Base-by-base conservation (phyloP, 2,329 filamentous ascomycete genomes). In the Trichoderma citrinoviride region DNA sequence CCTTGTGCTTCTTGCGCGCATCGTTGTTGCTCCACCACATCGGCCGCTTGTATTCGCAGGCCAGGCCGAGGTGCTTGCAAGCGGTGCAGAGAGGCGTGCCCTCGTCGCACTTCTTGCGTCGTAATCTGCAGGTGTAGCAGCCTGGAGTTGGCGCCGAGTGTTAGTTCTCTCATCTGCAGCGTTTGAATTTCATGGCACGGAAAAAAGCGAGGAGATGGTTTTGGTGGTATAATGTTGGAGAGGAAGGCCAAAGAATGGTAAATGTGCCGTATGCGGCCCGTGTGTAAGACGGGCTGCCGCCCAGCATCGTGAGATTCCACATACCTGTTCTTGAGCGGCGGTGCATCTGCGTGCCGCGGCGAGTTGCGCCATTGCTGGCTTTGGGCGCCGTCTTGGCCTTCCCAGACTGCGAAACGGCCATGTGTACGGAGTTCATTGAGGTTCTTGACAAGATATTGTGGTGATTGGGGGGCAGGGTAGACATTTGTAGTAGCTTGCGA, bases 11-110 rank as follows among this genome's bases (percentile, higher is more conserved):
- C 72, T 90, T 87, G 71, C 95, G 85, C 74, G 90, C 87, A 68
- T 97, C 93, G 74, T 91, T 90, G 83, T 95, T 97, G 79, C 90
- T 91, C 95, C 95, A 99, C 95, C 95, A 99, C 80, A 91, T 87
- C 43, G 95, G 95, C 74, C 93, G 84, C 84, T 96, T 97, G 82
- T 98, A 99, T 82, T 98, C 93, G 81, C 95, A 99, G 73, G 85
- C 84, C 65, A 99, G 84, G 61, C 91, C 90, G 64, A 99, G 88
- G 74, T 87, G 83, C 71, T 86, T 87, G 83, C 87, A 89, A 67
- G 87, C 87, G 17, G 85, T 83, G 81, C 87, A 89, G 72, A 82
- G 79, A 61, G 85, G 85, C 43, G 81, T 79, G 68, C 85, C 85
- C 76, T 89, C 87, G 73, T 89, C 87, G 78, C 87, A 89, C 82